Percentiles rank a stretch among this genome's conserved stretches.
Conservation (phyloP, 345 rosid species). For the Eucalyptus shirleyi region DNA sequence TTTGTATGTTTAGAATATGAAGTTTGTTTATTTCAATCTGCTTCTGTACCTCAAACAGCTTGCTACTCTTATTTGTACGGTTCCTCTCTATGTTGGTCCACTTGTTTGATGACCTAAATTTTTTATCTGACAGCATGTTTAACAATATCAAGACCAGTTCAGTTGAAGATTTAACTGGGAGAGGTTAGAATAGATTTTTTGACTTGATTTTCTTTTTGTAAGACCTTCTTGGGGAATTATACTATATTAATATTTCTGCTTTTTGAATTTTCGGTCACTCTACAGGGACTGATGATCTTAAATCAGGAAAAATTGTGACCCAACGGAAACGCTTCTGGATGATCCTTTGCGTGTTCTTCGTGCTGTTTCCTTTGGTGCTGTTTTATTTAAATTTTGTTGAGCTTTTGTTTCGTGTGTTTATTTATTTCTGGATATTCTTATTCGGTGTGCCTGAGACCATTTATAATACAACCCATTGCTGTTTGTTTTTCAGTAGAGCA, state of each 20-base stretch:
- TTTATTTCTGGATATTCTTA: background rate
- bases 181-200: too few species aligned
- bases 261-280: background rate
- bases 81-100: too few species aligned
- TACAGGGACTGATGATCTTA: slow-evolving; percentile 72
- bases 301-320: slow-evolving; percentile 65
- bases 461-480: background rate
- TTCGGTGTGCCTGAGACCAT: background rate
- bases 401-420: background rate
- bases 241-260: background rate
- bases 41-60: too few species aligned
- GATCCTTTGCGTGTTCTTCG: slow-evolving; percentile 90
- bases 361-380: slow-evolving; percentile 88
- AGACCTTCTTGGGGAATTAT: too few species aligned
- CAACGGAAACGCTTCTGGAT: slow-evolving; percentile 81
- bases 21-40: too few species aligned
- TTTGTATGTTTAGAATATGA: too few species aligned
- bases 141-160: too few species aligned
- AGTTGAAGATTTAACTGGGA: too few species aligned
- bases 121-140: too few species aligned
- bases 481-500: background rate
- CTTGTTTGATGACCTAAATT: too few species aligned
- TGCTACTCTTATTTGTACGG: too few species aligned
- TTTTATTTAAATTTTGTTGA: background rate
- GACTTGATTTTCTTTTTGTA: too few species aligned